Evolutionary conservation across 768 basidiomycete species (phyloP), one percentile per base, ranked within the genome.

Genomic region (Boletus edulis): DNA sequence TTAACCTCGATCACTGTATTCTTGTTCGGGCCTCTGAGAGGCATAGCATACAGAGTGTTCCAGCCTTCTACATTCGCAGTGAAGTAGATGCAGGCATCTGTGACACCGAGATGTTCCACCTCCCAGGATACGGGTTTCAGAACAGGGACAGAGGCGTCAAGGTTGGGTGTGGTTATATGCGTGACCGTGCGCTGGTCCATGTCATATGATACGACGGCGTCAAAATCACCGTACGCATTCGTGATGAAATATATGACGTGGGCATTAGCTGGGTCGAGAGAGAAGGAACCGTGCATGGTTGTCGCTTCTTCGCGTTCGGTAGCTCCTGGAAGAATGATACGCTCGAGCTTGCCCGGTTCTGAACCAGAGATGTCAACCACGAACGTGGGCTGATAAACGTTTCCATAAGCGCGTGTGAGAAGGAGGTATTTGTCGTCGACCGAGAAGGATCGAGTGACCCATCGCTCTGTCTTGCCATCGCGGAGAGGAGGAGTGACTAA

Each of bases 41-140:
- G 72, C 65, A 65, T 62, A 6, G 65, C 57, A 58, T 68, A 67
- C 41, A 72, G 46, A 29, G 56, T 61, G 44, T 51, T 63, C 67
- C 72, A 77, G 4, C 76, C 76, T 20, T 76, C 75, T 32, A 73
- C 68, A 46, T 78, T 78, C 9, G 73, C 74, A 0, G 49, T 56
- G 35, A 77, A 74, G 55, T 73, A 63, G 9, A 74, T 56, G 46
- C 61, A 68, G 12, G 62, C 56, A 1, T 64, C 45, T 0, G 71
- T 67, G 52, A 72, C 66, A 4, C 53, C 41, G 18, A 75, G 67
- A 20, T 51, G 32, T 4, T 17, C 27, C 10, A 72, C 65, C 32
- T 70, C 68, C 73, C 76, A 74, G 3, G 66, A 50, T 29, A 77
- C 72, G n/a, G 72, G 70, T 34, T 64, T 67, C 43, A 74, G 53